A percentile compares a stretch with the other conserved stretches of the same genome.
Evolutionary conservation across 2,329 filamentous ascomycete species (phyloP).

Genomic region (Pyrenochaeta sp.): DNA sequence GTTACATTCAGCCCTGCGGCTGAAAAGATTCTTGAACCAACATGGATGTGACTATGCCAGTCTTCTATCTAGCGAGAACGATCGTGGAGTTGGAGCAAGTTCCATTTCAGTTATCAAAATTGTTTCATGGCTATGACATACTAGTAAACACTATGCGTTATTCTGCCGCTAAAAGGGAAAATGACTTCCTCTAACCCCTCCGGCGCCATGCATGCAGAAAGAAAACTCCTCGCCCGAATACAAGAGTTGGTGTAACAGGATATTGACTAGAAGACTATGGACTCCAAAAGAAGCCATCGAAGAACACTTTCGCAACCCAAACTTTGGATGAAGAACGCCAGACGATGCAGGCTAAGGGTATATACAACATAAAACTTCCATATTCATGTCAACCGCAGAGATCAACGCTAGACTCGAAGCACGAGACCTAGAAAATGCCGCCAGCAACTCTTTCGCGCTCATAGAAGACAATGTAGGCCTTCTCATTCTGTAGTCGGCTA

Average conservation of each 20-base stretch:
- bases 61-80: not conserved
- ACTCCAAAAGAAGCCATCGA: not conserved
- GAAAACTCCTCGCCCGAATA: not conserved
- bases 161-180: no score
- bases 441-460: constrained; percentile 53
- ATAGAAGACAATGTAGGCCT: constrained; percentile 73
- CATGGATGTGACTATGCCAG: no score
- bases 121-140: no score
- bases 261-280: not conserved
- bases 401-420: not conserved
- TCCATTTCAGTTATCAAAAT: no score
- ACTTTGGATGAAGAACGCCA: not conserved
- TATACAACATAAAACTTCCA: not conserved
- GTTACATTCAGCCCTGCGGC: constrained; percentile 1
- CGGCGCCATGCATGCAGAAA: constrained; percentile 19
- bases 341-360: not conserved
- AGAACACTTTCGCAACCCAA: not conserved
- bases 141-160: no score
- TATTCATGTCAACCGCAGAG: not conserved
- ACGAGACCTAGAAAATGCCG: constrained; percentile 30
- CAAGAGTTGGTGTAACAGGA: constrained; percentile 1
- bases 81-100: no score
- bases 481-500: constrained; percentile 67
- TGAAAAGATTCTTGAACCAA: not conserved
- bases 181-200: not conserved